These are phyloP conservation scores for Nannochloris sp. DNA, from an alignment of 139 green algal species.

Conservation along the genomic window DNA sequence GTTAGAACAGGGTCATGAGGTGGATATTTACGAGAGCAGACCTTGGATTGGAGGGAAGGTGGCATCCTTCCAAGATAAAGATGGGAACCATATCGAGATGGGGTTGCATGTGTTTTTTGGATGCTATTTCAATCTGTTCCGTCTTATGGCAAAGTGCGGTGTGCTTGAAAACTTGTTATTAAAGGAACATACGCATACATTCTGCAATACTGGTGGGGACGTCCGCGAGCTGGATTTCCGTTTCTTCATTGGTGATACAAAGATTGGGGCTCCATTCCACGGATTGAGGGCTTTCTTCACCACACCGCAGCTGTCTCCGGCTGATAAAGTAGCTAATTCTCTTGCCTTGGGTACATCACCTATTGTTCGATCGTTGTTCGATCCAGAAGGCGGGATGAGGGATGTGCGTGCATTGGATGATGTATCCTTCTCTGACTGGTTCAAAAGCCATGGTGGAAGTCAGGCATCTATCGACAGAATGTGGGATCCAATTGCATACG, in stretches of 20 bases:
- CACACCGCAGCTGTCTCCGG: slow-evolving; percentile 71
- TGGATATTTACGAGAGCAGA: slow-evolving; percentile 89
- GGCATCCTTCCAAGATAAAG: slow-evolving; percentile 81
- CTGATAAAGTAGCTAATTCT: slow-evolving; percentile 82
- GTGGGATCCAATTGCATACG: slow-evolving; percentile 96
- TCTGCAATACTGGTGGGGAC: slow-evolving; percentile 87
- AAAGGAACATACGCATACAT: slow-evolving; percentile 96
- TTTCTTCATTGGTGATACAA: slow-evolving; percentile 67
- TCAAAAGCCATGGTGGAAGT: slow-evolving; percentile 73
- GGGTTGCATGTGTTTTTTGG: slow-evolving; percentile 94
- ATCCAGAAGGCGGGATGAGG: slow-evolving; percentile 85
- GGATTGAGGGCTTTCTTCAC: slow-evolving; percentile 95
- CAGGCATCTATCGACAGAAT: slow-evolving; percentile 82
- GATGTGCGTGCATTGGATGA: slow-evolving; percentile 78
- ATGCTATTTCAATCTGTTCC: slow-evolving; percentile 92
- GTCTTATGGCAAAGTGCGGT: slow-evolving; percentile 91
- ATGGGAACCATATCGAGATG: slow-evolving; percentile 98
- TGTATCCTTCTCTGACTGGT: slow-evolving; percentile 88
- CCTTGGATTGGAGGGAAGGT: slow-evolving; percentile 93
- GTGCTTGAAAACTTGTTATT: slow-evolving; percentile 89
- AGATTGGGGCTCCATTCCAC: slow-evolving; percentile 83
- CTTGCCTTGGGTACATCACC: slow-evolving; percentile 83
- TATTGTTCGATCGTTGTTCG: slow-evolving; percentile 80
- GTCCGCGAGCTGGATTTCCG: slow-evolving; percentile 87
- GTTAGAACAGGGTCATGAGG: slow-evolving; percentile 82